Base-by-base conservation (phyloP, 306 rosid species). In the Carpinus fangiana region DNA sequence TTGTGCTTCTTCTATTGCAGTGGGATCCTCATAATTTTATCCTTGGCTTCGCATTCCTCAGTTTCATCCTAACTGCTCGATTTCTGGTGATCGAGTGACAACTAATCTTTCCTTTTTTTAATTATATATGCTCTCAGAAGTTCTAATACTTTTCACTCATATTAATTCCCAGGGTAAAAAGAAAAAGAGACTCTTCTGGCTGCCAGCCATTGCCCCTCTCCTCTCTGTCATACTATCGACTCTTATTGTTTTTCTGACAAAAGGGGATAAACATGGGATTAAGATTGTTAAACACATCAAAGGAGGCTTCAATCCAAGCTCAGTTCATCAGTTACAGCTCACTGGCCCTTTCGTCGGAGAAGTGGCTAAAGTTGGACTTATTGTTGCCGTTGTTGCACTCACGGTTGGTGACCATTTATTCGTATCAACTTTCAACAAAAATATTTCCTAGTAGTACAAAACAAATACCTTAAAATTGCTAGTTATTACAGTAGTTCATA, bases 221-320 rank as follows among this genome's bases (percentile, higher is more conserved):
- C 14, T 87, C 3, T 90, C 91, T 0, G 93, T 95, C 36, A 74
- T 91, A 67, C 1, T 90, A 11, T 90, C 98, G 20, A 95, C 98
- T 1, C 73, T 89, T 0, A 9, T 82, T 48, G 98, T 95, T 17
- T 95, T 48, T 79, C 73, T 91, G 31, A 85, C 89, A 46, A 72
- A 82, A 52, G 97, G 91, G 0, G 98, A 94, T 76, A 83, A 80
- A 52, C 74, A 82, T 52, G 98, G 98, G 11, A 87, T 94, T 8
- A 88, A 85, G 52, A 94, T 94, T 60, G 93, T 94, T 62, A 92
- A 89, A 84, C 96, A 87, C 76, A 82, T 94, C 26, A 89, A 87
- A 82, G 90, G 88, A 6, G 98, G 98, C 65, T 26, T 94, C 7
- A 92, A 94, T 61, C 98, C 98, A 41, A 89, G 85, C 80, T 94